Evolutionary conservation across 768 basidiomycete genomes (phyloP), one percentile per base, ranked within the genome.

Genomic region (Trametes villosa): DNA sequence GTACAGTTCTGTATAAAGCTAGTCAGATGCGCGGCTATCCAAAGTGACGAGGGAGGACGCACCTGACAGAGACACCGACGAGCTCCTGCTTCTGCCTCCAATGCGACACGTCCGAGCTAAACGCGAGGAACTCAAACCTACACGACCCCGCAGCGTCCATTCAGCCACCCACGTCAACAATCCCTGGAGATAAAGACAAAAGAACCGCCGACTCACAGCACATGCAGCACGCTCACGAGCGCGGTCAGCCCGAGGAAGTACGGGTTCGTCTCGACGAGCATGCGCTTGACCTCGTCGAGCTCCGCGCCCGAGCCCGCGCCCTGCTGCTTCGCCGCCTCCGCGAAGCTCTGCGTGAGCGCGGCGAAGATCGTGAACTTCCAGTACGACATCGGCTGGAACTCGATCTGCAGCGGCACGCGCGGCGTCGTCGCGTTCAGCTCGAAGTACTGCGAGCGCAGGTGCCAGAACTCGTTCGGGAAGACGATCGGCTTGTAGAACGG

Each of bases 391-490:
- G 96, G 91, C 67, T 91, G 86, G 77, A 96, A 90, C 0, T 83
- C 83, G 64, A 99, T 81, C 64, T 87, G 85, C 20, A 99, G 79
- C 1, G 96, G 94, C 0, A 98, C 76, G 9, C 72, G 81, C 9
- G 85, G 80, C 4, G 92, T 93, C 1, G 93, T 92, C n/a, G 79
- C 73, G 72, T 98, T 98, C 72, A 98, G 83, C 67, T 95, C 91
- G 57, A 85, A 72, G 67, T 92, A 88, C 60, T 95, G 89, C 41
- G 89, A 88, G 38, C 87, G 85, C 30, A 94, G 81, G 63, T 90
- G 84, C 94, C 96, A 98, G 75, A 98, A 98, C 70, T 97, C 94
- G 70, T 98, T 98, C 15, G 93, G 85, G 74, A 90, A 98, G 36
- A 98, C 71, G 59, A 96, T 87, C 9, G 96, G 96, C 68, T 86